These are phyloP conservation scores for Collybiopsis luxurians DNA, from an alignment of 768 basidiomycete species.

Conservation along the genomic window DNA sequence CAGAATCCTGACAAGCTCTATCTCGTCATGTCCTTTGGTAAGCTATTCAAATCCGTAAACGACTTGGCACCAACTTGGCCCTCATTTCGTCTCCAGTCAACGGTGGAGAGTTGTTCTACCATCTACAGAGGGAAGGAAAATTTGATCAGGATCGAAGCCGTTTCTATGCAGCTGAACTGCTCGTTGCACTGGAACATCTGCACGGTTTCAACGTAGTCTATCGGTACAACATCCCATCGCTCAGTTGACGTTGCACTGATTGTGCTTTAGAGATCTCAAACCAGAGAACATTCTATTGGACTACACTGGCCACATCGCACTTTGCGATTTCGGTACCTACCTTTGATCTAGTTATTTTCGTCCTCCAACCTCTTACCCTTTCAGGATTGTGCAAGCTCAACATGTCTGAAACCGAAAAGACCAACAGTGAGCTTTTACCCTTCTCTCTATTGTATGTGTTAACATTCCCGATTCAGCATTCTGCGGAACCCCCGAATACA, in stretches of 20 bases:
- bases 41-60: no score
- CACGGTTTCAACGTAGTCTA: slow-evolving; percentile 99
- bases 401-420: slow-evolving; percentile 97
- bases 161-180: slow-evolving; percentile 97
- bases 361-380: slow-evolving; percentile 2
- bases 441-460: slow-evolving; percentile 2
- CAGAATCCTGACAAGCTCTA: slow-evolving; percentile 98
- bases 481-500: slow-evolving; percentile 98
- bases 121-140: slow-evolving; percentile 93
- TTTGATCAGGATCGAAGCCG: slow-evolving; percentile 93
- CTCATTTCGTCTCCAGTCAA: slow-evolving; percentile 67
- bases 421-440: slow-evolving; percentile 70
- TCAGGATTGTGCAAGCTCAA: slow-evolving; percentile 88
- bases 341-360: not conserved
- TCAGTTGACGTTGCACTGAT: slow-evolving; percentile 1
- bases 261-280: slow-evolving; percentile 73
- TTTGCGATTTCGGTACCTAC: slow-evolving; percentile 86
- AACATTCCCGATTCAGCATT: slow-evolving; percentile 56
- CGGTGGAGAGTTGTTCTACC: slow-evolving; percentile 97
- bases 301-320: slow-evolving; percentile 95
- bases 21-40: slow-evolving; percentile 94
- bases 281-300: slow-evolving; percentile 98
- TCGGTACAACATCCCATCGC: slow-evolving; percentile 50
- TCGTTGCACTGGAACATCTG: slow-evolving; percentile 92
- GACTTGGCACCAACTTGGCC: no score